Percentiles rank a stretch among this genome's conserved stretches.
Conservation (phyloP, 805 yeast genomes). For the Saccharomycopsis sp. region DNA sequence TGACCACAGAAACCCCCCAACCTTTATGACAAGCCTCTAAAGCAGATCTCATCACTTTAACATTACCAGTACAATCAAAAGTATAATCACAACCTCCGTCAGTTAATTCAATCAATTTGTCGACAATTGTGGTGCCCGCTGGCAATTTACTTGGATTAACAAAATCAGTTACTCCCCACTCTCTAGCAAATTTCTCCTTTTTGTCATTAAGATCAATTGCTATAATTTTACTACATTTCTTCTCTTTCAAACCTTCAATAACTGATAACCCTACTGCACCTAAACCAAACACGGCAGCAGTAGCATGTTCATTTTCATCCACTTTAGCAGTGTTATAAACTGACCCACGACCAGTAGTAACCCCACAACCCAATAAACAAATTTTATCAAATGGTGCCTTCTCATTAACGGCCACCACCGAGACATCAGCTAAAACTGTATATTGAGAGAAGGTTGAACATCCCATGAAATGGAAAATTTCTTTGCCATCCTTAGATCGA, state of each 20-base stretch:
- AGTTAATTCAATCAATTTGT: constrained; percentile 77
- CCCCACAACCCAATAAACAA: constrained; percentile 95
- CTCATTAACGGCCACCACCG: constrained; percentile 80
- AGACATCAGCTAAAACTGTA: constrained; percentile 96
- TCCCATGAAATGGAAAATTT: constrained; percentile 92
- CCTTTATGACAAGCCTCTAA: constrained; percentile 98
- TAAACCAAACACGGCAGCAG: constrained; percentile 94
- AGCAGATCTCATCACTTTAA: constrained; percentile 90
- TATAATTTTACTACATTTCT: constrained; percentile 75
- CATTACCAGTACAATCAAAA: constrained; percentile 98
- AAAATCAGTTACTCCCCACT: constrained; percentile 95
- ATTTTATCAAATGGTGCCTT: constrained; percentile 79
- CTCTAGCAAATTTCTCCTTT: constrained; percentile 77
- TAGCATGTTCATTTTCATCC: constrained; percentile 65
- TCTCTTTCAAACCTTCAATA: constrained; percentile 85
- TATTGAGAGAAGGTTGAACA: constrained; percentile 95
- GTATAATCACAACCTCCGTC: constrained; percentile 97
- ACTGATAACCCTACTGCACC: constrained; percentile 97
- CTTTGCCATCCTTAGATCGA: constrained; percentile 71
- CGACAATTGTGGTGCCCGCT: constrained; percentile 70
- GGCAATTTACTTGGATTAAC: constrained; percentile 69
- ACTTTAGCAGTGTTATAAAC: constrained; percentile 92
- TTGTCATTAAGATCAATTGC: constrained; percentile 82
- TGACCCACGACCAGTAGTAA: constrained; percentile 98
- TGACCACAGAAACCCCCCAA: constrained; percentile 93